Base-by-base conservation (phyloP, 2,329 filamentous ascomycete genomes). In the Exophiala sp. region DNA sequence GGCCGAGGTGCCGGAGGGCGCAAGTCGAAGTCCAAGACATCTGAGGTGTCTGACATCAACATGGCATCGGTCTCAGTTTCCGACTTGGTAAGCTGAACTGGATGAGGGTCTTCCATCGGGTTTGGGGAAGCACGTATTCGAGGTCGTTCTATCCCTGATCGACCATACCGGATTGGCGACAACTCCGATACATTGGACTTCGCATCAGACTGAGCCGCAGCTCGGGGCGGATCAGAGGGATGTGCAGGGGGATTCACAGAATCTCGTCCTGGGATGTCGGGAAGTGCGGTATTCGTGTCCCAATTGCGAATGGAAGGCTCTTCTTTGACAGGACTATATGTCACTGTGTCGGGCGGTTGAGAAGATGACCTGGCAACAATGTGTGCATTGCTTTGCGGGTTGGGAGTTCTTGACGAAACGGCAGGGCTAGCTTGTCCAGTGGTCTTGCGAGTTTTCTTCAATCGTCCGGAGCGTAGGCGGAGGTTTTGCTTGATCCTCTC, bases 1-100 rank as follows among this genome's bases (percentile, higher is more conserved):
- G 48, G 61, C 9, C 56, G 58, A 8, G 68, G 67, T 14, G 68
- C 63, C 19, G 70, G 70, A 22, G 70, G 65, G 49, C 69, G 67
- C 34, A 72, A 62, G 49, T 72, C 68, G 58, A 63, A 65, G 51
- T 57, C 55, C n/a, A 43, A 22, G 16, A 22, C 51, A 48, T 59
- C 58, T 10, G 54, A 51, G 13, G 48, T 43, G 38, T 53, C 50
- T 1, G 43, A 46, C 9, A 19, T 30, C 14, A 19, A 18, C 6
- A 16, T 21, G n/a, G 18, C 19, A 3, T 43, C 35, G 6, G 43
- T 46, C 14, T 53, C 29, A 13, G 10, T 39, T 23, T 56, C 50
- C 10, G 50, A 48, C 46, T 46, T 42, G 22, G 50, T 43, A 22
- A 30, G 43, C 30, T 24, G 46, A 5, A 53, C 34, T 14, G 43